Percentiles rank a stretch among this genome's conserved stretches.
These are phyloP conservation scores for Yamadazyma olivae DNA, from an alignment of 805 yeast species.

Conservation along the genomic window DNA sequence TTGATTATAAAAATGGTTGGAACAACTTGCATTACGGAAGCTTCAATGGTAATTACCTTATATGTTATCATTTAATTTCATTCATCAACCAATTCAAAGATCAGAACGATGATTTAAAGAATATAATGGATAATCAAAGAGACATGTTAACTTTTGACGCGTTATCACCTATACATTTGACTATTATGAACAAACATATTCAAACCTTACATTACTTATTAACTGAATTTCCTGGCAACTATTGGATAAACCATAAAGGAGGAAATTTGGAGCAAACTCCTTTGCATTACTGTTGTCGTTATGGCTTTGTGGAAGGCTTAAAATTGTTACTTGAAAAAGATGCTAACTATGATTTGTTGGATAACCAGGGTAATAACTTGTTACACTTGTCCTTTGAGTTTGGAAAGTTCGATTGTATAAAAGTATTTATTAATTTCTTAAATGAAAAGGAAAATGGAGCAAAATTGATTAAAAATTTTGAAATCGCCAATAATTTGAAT, in stretches of 20 bases:
- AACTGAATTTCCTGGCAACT: slow-evolving; percentile 38
- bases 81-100: slow-evolving; percentile 19
- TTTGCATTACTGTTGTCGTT: slow-evolving; percentile 32
- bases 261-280: slow-evolving; percentile 34
- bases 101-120: slow-evolving; percentile 15
- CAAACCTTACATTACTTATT: slow-evolving; percentile 42
- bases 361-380: slow-evolving; percentile 33
- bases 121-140: slow-evolving; percentile 10
- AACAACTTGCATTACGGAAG: slow-evolving; percentile 41
- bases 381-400: slow-evolving; percentile 38
- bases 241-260: slow-evolving; percentile 36
- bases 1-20: slow-evolving; percentile 39
- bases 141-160: slow-evolving; percentile 38
- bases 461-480: slow-evolving; percentile 18
- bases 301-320: slow-evolving; percentile 36
- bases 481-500: slow-evolving; percentile 19
- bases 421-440: slow-evolving; percentile 15
- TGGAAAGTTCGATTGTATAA: slow-evolving; percentile 30
- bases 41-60: slow-evolving; percentile 38
- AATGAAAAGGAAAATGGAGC: slow-evolving; percentile 5
- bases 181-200: slow-evolving; percentile 27
- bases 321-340: slow-evolving; percentile 39
- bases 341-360: slow-evolving; percentile 30
- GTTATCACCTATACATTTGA: slow-evolving; percentile 34
- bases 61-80: slow-evolving; percentile 39